Conservation (phyloP, 257 asterid genomes). For the Nicotiana undulata region DNA sequence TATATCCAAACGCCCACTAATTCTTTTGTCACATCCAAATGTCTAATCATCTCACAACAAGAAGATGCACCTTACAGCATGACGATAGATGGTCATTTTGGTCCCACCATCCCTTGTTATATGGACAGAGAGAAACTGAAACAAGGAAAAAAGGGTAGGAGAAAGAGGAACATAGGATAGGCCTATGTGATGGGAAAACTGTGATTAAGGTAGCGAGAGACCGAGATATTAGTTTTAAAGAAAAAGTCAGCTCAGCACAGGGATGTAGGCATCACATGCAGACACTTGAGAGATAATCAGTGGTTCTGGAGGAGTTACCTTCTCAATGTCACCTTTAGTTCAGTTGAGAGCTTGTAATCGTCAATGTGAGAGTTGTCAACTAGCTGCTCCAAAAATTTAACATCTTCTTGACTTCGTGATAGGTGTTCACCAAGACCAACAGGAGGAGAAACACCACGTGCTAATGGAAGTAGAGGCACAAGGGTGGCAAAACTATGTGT, state of each 20-base stretch:
- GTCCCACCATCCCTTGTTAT: neutral
- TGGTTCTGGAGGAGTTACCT: conserved; percentile 41
- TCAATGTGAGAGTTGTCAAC: conserved; percentile 96
- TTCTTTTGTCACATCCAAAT: neutral
- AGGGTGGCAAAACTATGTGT: conserved; percentile 96
- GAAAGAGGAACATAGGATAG: neutral
- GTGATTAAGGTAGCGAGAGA: neutral
- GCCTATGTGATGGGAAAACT: neutral
- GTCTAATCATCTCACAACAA: neutral
- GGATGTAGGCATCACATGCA: neutral
- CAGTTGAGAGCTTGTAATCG: conserved; percentile 82
- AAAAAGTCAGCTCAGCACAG: conserved; percentile 4
- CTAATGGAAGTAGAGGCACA: conserved; percentile 95
- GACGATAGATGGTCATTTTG: neutral
- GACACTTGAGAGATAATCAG: neutral
- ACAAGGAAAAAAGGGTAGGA: neutral
- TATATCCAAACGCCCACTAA: too few relatives aligned
- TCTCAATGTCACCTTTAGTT: conserved; percentile 79
- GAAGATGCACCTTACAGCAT: neutral
- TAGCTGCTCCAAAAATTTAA: conserved; percentile 89
- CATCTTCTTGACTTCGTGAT: conserved; percentile 83
- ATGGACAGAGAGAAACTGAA: neutral
- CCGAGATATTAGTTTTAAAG: neutral
- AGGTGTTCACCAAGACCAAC: conserved; percentile 68
- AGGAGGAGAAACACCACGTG: conserved; percentile 80